Conservation (phyloP, 345 rosid species). For the Kernera saxatilis region DNA sequence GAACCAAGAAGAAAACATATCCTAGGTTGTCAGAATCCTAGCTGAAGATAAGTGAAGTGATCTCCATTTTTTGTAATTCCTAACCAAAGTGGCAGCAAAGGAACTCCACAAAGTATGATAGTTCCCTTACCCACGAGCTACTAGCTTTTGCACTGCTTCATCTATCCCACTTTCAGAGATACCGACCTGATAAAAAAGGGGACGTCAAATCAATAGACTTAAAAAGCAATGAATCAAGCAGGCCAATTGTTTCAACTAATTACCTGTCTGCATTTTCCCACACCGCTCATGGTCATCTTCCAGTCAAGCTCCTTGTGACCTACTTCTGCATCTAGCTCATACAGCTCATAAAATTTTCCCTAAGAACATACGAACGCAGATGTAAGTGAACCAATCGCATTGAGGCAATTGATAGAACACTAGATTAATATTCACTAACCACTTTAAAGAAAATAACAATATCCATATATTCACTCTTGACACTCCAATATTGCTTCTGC, state of each 20-base stretch:
- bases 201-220: not conserved
- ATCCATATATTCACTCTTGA: slow-evolving; percentile 87
- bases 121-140: slow-evolving; percentile 80
- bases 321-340: slow-evolving; percentile 93
- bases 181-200: slow-evolving; percentile 56
- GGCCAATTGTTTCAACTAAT: not conserved
- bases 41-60: not conserved
- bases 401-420: not conserved
- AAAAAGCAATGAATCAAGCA: not conserved
- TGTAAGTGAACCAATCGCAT: slow-evolving; percentile 12
- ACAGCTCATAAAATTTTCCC: slow-evolving; percentile 96
- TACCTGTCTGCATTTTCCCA: slow-evolving; percentile 97
- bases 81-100: not conserved
- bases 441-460: slow-evolving; percentile 92
- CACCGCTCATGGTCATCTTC: slow-evolving; percentile 92
- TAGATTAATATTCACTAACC: slow-evolving; percentile 46
- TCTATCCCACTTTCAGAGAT: slow-evolving; percentile 84
- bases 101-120: not conserved
- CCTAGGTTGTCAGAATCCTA: not conserved
- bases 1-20: not conserved
- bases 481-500: slow-evolving; percentile 86
- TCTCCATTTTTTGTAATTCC: not conserved
- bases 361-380: slow-evolving; percentile 24
- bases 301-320: slow-evolving; percentile 94
- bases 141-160: slow-evolving; percentile 81